Evolutionary conservation across 73 alveolate genomes (phyloP).

Genomic region (Paramecium bursaria): DNA sequence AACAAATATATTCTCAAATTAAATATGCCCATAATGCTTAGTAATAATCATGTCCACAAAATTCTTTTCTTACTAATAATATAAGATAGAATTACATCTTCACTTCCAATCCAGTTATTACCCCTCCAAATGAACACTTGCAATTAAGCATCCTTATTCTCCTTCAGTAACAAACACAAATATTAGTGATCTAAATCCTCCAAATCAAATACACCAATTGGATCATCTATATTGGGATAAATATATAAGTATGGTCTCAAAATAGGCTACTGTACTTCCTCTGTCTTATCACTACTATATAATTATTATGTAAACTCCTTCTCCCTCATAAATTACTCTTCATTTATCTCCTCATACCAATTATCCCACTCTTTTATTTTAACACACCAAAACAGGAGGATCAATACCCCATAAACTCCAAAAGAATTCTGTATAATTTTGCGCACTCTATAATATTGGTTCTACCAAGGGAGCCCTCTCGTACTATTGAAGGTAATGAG

Average conservation of each 20-base stretch:
- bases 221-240: constrained; percentile 9
- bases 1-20: not conserved
- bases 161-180: not conserved
- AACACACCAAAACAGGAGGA: constrained; percentile 25
- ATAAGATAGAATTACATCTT: not conserved
- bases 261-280: not conserved
- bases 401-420: constrained; percentile 69
- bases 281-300: constrained; percentile 12
- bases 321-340: constrained; percentile 28
- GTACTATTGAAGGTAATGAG: constrained; percentile 52
- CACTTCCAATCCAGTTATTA: not conserved
- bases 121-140: constrained; percentile 32
- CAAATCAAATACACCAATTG: constrained; percentile 3
- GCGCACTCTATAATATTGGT: not conserved
- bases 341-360: constrained; percentile 74
- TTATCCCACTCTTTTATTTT: constrained; percentile 72
- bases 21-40: not conserved
- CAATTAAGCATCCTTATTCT: not conserved
- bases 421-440: constrained; percentile 69
- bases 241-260: not conserved
- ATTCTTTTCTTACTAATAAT: not conserved
- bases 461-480: constrained; percentile 60
- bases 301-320: constrained; percentile 3
- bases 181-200: constrained; percentile 22
- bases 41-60: not conserved